Percentiles rank a stretch among this genome's conserved stretches.
phyloP scores from a whole-genome alignment of 768 basidiomycete species.

The Thelephora ganbajun region DNA sequence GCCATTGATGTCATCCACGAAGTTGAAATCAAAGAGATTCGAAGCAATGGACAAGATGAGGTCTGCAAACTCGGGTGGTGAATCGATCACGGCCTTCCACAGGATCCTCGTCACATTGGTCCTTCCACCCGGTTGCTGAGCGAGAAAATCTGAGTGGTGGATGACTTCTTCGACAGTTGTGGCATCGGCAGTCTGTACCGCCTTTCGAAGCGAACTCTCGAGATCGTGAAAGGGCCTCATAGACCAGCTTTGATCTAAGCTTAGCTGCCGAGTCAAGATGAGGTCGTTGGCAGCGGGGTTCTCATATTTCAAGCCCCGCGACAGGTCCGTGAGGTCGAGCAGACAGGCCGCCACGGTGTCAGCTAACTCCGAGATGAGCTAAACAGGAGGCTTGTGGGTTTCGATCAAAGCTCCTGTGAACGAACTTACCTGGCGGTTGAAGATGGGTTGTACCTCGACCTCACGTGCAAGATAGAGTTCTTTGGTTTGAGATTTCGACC shows the following conservation, averaged over 20 bases:
- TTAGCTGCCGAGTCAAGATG: slow-evolving; percentile 58
- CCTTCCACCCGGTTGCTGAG: slow-evolving; percentile 43
- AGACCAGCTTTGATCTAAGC: slow-evolving; percentile 43
- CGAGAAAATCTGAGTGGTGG: slow-evolving; percentile 51
- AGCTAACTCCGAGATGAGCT: slow-evolving; percentile 91
- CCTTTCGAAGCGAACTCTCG: slow-evolving; percentile 74
- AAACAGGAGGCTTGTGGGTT: slow-evolving; percentile 2
- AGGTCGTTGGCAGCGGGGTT: slow-evolving; percentile 58
- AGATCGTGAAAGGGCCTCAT: slow-evolving; percentile 77
- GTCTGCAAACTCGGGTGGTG: slow-evolving; percentile 57
- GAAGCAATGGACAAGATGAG: slow-evolving; percentile 56
- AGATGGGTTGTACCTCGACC: slow-evolving; percentile 97
- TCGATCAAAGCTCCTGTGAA: neutral
- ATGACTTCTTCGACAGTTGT: slow-evolving; percentile 56
- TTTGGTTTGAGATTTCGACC: slow-evolving; percentile 88
- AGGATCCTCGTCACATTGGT: slow-evolving; percentile 79
- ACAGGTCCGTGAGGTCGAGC: slow-evolving; percentile 64
- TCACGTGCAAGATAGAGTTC: slow-evolving; percentile 93
- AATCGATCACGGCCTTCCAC: slow-evolving; percentile 85
- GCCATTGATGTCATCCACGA: slow-evolving; percentile 94
- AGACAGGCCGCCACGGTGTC: slow-evolving; percentile 83
- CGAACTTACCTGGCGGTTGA: slow-evolving; percentile 75
- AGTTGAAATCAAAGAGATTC: slow-evolving; percentile 74
- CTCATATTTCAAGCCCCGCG: slow-evolving; percentile 66
- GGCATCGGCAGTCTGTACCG: slow-evolving; percentile 47